These are phyloP conservation scores for Neolentinus lepideus DNA, from an alignment of 1,284 basidiomycete species.

Conservation along the genomic window DNA sequence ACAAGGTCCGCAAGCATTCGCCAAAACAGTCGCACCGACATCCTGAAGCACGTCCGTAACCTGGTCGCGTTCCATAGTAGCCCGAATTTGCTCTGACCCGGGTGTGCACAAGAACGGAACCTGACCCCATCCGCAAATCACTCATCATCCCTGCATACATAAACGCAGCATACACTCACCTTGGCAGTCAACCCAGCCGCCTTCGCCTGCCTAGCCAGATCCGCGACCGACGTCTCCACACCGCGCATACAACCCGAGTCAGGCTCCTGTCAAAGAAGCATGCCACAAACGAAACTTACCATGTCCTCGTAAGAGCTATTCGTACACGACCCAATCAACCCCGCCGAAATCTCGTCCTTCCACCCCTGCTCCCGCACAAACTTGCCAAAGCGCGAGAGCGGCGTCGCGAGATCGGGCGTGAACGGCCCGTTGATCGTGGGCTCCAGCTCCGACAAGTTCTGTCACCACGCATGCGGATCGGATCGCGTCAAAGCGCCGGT, in stretches of 20 bases:
- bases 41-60: slow-evolving; percentile 77
- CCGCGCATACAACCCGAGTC: not conserved
- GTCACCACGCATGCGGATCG: slow-evolving; percentile 3
- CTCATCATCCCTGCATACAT: not conserved
- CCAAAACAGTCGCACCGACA: slow-evolving; percentile 89
- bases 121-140: slow-evolving; percentile 20
- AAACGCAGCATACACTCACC: slow-evolving; percentile 24
- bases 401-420: slow-evolving; percentile 95
- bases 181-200: slow-evolving; percentile 76
- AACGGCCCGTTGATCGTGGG: slow-evolving; percentile 97
- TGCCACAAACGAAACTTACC: slow-evolving; percentile 35
- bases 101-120: slow-evolving; percentile 97
- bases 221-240: slow-evolving; percentile 74
- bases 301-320: slow-evolving; percentile 97
- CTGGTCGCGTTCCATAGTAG: slow-evolving; percentile 94
- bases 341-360: slow-evolving; percentile 89
- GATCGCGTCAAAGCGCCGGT: not conserved
- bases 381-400: slow-evolving; percentile 84
- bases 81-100: slow-evolving; percentile 95
- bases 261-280: not conserved
- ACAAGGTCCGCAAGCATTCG: slow-evolving; percentile 98
- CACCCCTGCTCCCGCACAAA: slow-evolving; percentile 83
- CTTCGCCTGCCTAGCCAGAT: slow-evolving; percentile 88
- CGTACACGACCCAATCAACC: slow-evolving; percentile 95
- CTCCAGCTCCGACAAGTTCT: slow-evolving; percentile 90